A percentile compares a stretch with the other conserved stretches of the same genome.
Evolutionary conservation across 345 rosid species (phyloP).

Genomic region (Populus euphratica): DNA sequence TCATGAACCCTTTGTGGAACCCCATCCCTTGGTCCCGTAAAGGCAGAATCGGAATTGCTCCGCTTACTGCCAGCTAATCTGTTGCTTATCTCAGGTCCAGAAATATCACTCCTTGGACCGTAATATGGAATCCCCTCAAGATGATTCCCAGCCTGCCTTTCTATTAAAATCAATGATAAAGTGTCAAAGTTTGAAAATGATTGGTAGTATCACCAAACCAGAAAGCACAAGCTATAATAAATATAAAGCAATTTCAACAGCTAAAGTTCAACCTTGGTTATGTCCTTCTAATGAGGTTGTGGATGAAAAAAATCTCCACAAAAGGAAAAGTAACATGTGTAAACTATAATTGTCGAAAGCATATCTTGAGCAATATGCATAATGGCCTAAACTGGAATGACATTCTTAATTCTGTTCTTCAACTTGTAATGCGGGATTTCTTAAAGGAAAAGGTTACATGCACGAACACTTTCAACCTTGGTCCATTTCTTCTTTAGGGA

Average conservation of each 20-base stretch:
- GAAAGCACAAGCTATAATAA: conserved; percentile 5
- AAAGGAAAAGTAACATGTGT: neutral
- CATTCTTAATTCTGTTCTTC: conserved; percentile 1
- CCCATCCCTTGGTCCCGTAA: conserved; percentile 43
- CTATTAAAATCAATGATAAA: conserved; percentile 38
- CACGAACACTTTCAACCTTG: neutral
- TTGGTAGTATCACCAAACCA: conserved; percentile 5
- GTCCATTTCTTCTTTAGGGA: neutral
- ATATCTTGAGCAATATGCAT: neutral
- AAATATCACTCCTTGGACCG: conserved; percentile 62
- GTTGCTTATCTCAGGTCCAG: conserved; percentile 61
- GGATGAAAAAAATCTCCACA: neutral
- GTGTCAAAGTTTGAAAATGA: conserved; percentile 20
- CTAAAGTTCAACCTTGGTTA: conserved; percentile 13
- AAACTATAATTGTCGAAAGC: neutral
- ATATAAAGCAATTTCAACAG: neutral
- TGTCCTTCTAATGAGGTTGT: neutral
- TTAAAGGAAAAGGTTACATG: neutral
- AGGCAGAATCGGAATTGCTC: conserved; percentile 67
- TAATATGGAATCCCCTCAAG: conserved; percentile 85
- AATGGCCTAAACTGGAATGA: conserved; percentile 2
- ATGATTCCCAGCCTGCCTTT: conserved; percentile 62
- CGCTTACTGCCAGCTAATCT: conserved; percentile 67
- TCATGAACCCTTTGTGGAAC: conserved; percentile 44
- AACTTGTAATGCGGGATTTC: neutral